Evolutionary conservation across 345 rosid species (phyloP).

Genomic region (Ceriops zippeliana): DNA sequence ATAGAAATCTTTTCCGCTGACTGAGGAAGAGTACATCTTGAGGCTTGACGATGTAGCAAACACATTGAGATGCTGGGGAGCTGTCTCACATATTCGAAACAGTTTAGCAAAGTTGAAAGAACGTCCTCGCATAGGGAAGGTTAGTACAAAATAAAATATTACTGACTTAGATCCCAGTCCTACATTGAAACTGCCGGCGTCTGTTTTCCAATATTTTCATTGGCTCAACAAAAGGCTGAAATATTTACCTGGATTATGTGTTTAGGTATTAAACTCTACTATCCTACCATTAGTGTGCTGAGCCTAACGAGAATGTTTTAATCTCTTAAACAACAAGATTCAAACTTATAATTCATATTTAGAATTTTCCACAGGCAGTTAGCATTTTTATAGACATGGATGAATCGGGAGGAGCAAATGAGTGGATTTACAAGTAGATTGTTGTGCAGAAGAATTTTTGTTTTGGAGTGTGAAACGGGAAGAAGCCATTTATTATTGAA

Average conservation of each 20-base stretch:
- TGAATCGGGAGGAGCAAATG: constrained; percentile 84
- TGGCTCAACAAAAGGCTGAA: background rate
- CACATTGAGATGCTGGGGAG: constrained; percentile 93
- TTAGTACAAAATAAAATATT: constrained; percentile 18
- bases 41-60: constrained; percentile 96
- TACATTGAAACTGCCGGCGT: too few species aligned
- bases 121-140: constrained; percentile 90
- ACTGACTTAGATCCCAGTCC: too few species aligned
- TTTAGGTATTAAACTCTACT: too few species aligned
- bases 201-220: background rate
- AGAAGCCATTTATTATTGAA: too few species aligned
- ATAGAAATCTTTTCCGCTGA: constrained; percentile 89
- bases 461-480: too few species aligned
- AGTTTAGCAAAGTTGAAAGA: constrained; percentile 84
- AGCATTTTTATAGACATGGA: constrained; percentile 98
- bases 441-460: background rate
- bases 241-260: background rate
- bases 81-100: constrained; percentile 82
- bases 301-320: background rate
- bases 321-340: too few species aligned
- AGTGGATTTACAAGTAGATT: constrained; percentile 90
- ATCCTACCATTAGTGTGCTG: background rate
- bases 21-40: constrained; percentile 85
- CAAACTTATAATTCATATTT: too few species aligned
- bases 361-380: constrained; percentile 64